These are phyloP conservation scores for Neofusicoccum cordaticola DNA, from an alignment of 2,329 filamentous ascomycete genomes.

Conservation along the genomic window DNA sequence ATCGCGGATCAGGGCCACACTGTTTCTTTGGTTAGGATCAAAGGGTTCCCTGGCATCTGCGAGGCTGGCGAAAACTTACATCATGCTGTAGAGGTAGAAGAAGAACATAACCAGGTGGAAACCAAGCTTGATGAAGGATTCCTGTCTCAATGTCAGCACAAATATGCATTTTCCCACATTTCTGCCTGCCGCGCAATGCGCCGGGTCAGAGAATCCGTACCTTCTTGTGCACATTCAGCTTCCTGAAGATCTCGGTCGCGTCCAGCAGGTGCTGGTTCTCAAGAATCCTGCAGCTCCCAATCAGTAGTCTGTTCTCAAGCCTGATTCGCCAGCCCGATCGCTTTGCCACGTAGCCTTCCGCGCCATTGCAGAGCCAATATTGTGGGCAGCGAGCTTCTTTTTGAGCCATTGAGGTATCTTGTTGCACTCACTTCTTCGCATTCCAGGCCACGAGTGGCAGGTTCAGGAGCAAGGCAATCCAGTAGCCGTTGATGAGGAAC, in stretches of 20 bases:
- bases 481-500: conserved; percentile 98
- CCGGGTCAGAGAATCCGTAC: conserved; percentile 44
- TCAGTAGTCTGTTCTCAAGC: conserved; percentile 30
- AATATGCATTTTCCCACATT: neutral
- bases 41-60: neutral
- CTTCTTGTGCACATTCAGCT: conserved; percentile 99
- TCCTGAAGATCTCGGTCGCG: conserved; percentile 98
- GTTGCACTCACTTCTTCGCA: conserved; percentile 81
- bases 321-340: neutral
- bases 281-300: conserved; percentile 65
- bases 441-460: conserved; percentile 91
- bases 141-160: conserved; percentile 51
- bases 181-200: neutral
- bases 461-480: conserved; percentile 89
- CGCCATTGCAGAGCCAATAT: neutral
- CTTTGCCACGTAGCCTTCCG: conserved; percentile 2
- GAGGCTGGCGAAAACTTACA: conserved; percentile 35
- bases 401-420: neutral
- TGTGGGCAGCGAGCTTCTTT: neutral
- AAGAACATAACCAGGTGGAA: conserved; percentile 99
- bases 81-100: conserved; percentile 99
- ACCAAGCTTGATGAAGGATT: conserved; percentile 98
- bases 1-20: conserved; percentile 89
- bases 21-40: conserved; percentile 21
- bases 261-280: conserved; percentile 97